These are phyloP conservation scores for Fusarium sp. DNA, from an alignment of 2,329 filamentous ascomycete species.

Conservation along the genomic window DNA sequence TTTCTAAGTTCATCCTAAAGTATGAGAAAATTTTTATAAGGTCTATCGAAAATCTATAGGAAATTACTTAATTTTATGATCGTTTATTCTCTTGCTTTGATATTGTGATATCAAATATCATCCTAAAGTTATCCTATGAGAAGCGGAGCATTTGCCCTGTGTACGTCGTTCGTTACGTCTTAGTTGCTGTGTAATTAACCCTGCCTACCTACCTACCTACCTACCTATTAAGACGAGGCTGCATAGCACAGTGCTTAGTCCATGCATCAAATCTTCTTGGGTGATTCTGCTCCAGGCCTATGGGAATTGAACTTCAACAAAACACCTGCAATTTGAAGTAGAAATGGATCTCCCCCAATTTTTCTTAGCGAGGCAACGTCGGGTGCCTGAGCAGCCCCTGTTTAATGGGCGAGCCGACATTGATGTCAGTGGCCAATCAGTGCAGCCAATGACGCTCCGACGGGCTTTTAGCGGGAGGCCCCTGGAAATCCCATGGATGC, in stretches of 20 bases:
- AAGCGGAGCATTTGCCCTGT: no score
- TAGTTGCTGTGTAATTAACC: no score
- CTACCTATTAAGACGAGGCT: no score
- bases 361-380: neutral
- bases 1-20: neutral
- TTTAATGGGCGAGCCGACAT: conserved; percentile 3
- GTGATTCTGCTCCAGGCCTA: neutral
- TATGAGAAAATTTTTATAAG: no score
- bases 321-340: neutral
- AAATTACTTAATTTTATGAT: neutral
- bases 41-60: no score
- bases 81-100: neutral
- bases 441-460: conserved; percentile 17
- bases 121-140: neutral
- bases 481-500: conserved; percentile 10
- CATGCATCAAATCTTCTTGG: neutral
- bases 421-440: neutral
- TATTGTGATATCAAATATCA: neutral
- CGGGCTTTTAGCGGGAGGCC: conserved; percentile 21
- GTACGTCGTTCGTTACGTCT: no score
- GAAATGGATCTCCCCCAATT: neutral
- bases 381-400: conserved; percentile 7
- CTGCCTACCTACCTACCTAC: no score
- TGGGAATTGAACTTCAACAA: neutral
- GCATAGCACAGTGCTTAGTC: no score